Percentiles rank a stretch among this genome's conserved stretches.
Evolutionary conservation across 257 asterid species (phyloP).

Genomic region (Capsicum pubescens): DNA sequence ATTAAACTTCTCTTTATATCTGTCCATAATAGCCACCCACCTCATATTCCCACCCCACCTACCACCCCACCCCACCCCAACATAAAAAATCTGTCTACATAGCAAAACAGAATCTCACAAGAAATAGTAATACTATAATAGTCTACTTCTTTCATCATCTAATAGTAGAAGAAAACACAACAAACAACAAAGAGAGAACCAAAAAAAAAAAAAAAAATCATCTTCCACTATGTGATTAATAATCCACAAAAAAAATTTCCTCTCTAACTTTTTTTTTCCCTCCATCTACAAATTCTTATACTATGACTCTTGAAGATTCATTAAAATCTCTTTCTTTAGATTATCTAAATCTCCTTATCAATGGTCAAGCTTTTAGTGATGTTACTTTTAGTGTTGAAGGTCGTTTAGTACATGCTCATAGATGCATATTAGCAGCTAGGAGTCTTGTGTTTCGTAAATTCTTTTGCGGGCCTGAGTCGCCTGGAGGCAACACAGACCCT

Average conservation of each 20-base stretch:
- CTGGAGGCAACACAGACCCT: slow-evolving; percentile 46
- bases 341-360: slow-evolving; percentile 87
- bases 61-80: no score
- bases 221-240: slow-evolving; percentile 11
- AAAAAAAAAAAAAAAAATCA: not conserved
- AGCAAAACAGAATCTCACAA: slow-evolving; percentile 35
- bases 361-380: slow-evolving; percentile 97
- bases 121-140: slow-evolving; percentile 32
- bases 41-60: no score
- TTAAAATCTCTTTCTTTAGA: slow-evolving; percentile 85
- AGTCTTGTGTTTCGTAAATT: slow-evolving; percentile 84
- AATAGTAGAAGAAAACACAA: not conserved
- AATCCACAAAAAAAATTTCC: slow-evolving; percentile 25
- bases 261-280: not conserved
- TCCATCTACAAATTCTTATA: not conserved
- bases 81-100: slow-evolving; percentile 39
- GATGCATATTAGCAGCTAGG: slow-evolving; percentile 92
- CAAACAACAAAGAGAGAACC: not conserved
- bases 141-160: slow-evolving; percentile 36
- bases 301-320: slow-evolving; percentile 61
- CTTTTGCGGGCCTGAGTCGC: slow-evolving; percentile 81
- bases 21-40: slow-evolving; percentile 49
- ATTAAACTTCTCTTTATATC: not conserved
- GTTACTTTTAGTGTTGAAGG: slow-evolving; percentile 98
- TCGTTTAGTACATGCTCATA: slow-evolving; percentile 88